Base-by-base conservation (phyloP, 2,329 filamentous ascomycete species). In the Venturia oleaginea region DNA sequence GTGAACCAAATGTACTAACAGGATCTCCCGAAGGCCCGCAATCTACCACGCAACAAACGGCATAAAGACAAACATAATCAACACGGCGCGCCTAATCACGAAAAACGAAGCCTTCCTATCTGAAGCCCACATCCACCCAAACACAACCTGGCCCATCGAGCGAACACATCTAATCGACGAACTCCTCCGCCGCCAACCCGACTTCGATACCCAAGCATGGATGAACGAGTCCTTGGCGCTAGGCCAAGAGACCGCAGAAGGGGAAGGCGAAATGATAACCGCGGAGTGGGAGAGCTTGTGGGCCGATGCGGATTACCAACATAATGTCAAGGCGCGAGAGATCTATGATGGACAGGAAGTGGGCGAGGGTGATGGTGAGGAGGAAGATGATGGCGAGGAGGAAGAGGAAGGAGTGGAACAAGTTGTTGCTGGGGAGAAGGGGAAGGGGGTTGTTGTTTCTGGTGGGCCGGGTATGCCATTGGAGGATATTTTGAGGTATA, bases 281-380 rank as follows among this genome's bases (percentile, higher is more conserved):
- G 30, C 38, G 24, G n/a, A 65, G 42, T 65, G 43, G 40, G 24
- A 38, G 32, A 34, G 46, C 11, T 51, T 65, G 22, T 65, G 64
- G 64, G 34, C 43, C 2, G 60, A 24, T 62, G 64, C 64, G 48
- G 64, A 32, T 22, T 40, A 30, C 3, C n/a, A 27, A 11, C 60
- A 38, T 30, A 61, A 57, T 63, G 42, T 64, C 17, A 57, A 64
- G 22, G 43, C 19, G 19, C 32, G 43, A 19, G 59, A 61, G 27
- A 32, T 62, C 6, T 30, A 48, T 27, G 27, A 22, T 34, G 55
- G 42, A n/a, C 24, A 57, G 38, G 46, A 64, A 13, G 61, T 59
- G 30, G 48, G 42, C 17, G 51, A 27, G 55, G 64, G 64, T 22
- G 61, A 48, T 1, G 64, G 42, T 7, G 61, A 65, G 34, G 64